These are phyloP conservation scores for Metschnikowia amazonensis DNA, from an alignment of 805 yeast genomes.

Conservation along the genomic window DNA sequence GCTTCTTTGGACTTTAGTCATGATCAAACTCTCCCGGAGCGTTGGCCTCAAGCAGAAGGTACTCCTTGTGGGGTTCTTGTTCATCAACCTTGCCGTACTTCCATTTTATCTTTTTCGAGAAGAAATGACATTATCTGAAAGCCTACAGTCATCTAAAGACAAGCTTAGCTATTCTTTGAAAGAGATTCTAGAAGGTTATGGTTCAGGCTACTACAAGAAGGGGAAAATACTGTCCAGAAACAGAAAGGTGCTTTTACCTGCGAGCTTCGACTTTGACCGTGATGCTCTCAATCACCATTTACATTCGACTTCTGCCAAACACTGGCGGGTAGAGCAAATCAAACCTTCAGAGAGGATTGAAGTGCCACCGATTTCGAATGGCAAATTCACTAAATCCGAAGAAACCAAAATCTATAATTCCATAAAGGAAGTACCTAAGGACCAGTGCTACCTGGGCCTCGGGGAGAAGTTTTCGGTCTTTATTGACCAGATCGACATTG, in stretches of 20 bases:
- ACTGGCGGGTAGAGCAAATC: slow-evolving; percentile 5
- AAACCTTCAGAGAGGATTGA: neutral
- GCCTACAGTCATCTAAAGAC: neutral
- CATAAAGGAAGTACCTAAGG: neutral
- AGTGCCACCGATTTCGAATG: slow-evolving; percentile 6
- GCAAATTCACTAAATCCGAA: neutral
- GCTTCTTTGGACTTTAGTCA: neutral
- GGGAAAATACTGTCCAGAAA: slow-evolving; percentile 1
- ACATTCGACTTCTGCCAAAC: slow-evolving; percentile 7
- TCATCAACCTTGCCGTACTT: neutral
- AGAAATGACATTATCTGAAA: neutral
- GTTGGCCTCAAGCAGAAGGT: neutral
- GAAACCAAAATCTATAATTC: neutral
- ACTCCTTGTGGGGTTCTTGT: neutral
- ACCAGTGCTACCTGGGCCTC: neutral
- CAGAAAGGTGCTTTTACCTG: slow-evolving; percentile 10
- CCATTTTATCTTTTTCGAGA: neutral
- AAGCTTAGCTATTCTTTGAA: neutral
- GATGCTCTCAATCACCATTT: slow-evolving; percentile 5
- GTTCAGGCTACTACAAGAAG: neutral
- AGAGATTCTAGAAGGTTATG: slow-evolving; percentile 2
- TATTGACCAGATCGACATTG: slow-evolving; percentile 4
- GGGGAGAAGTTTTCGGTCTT: neutral
- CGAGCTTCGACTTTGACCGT: slow-evolving; percentile 6
- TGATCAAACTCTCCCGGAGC: slow-evolving; percentile 1